Evolutionary conservation across 768 basidiomycete species (phyloP), one percentile per base, ranked within the genome.

Genomic region (Auriscalpium orientale): DNA sequence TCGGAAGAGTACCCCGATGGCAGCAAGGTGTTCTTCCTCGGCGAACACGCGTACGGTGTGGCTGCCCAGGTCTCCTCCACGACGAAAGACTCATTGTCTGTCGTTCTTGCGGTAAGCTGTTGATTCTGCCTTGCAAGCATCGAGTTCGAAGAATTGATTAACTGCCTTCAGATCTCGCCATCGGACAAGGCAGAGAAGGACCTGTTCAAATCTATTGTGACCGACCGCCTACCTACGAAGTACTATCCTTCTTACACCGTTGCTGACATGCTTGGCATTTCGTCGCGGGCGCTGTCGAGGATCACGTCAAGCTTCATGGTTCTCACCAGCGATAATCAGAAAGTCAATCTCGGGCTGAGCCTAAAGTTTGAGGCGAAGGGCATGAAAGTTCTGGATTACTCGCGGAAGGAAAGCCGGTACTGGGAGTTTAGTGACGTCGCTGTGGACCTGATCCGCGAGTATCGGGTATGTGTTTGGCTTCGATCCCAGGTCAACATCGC

Each of bases 341-440:
- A 97, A 74, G 81, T 79, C 54, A 98, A 99, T 67, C 72, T 98
- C 34, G 97, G 97, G 2, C 79, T 99, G 44, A 91, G 90, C 67
- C 80, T 99, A 62, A 99, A 99, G 69, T 99, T 97, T 59, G 97
- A 99, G 66, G 89, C 83, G 12, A 98, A 97, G 71, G 81, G 84
- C 10, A 69, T 93, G 64, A 99, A 98, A 71, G 97, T 99, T 1
- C 77, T 97, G 46, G 89, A 91, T 58, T 98, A 97, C 70, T 87
- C 93, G 8, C 79, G 83, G 58, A 95, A 95, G 71, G 82, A 86
- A 33, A 87, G 85, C 9, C 74, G 84, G 8, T 77, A 82, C 36
- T 99, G 95, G 97, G 95, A 99, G 66, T 98, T 88, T 65, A 95
- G 92, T 63, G 82, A 92, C 57, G 90, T 85, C 66, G 87, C 95